phyloP scores from a whole-genome alignment of 2,329 filamentous ascomycete genomes.

The Cladosporium sp. region DNA sequence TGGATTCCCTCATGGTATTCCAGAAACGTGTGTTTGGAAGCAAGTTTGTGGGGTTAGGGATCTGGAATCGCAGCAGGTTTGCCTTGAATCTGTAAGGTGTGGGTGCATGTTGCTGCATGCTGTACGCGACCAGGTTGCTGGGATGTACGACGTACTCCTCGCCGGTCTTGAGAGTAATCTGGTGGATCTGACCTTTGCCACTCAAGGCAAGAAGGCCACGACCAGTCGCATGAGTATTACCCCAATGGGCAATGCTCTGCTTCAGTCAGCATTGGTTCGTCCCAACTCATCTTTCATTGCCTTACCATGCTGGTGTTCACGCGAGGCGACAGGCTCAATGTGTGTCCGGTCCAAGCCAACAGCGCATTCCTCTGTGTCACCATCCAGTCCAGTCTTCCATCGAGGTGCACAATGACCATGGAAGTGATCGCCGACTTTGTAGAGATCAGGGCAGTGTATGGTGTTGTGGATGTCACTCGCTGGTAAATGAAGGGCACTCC shows the following conservation, averaged over 20 bases:
- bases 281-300: slow-evolving; percentile 6
- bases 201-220: slow-evolving; percentile 82
- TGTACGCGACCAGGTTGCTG: slow-evolving; percentile 86
- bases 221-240: slow-evolving; percentile 83
- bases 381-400: slow-evolving; percentile 95
- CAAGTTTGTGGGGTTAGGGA: slow-evolving; percentile 66
- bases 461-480: slow-evolving; percentile 79
- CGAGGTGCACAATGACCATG: slow-evolving; percentile 82
- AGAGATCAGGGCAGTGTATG: slow-evolving; percentile 83
- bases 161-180: slow-evolving; percentile 74
- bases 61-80: slow-evolving; percentile 70
- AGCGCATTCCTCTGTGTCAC: slow-evolving; percentile 82
- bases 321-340: slow-evolving; percentile 71
- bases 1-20: slow-evolving; percentile 67
- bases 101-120: slow-evolving; percentile 70
- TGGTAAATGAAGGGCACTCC: slow-evolving; percentile 96
- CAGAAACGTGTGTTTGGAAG: slow-evolving; percentile 74
- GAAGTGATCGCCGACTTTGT: slow-evolving; percentile 85
- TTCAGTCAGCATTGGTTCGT: slow-evolving; percentile 39
- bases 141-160: slow-evolving; percentile 93
- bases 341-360: slow-evolving; percentile 95
- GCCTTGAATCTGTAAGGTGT: slow-evolving; percentile 85
- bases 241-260: slow-evolving; percentile 80
- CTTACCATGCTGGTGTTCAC: slow-evolving; percentile 69
- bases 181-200: slow-evolving; percentile 86